These are phyloP conservation scores for Sphaerobolus stellatus DNA, from an alignment of 1,284 basidiomycete genomes.

Conservation along the genomic window DNA sequence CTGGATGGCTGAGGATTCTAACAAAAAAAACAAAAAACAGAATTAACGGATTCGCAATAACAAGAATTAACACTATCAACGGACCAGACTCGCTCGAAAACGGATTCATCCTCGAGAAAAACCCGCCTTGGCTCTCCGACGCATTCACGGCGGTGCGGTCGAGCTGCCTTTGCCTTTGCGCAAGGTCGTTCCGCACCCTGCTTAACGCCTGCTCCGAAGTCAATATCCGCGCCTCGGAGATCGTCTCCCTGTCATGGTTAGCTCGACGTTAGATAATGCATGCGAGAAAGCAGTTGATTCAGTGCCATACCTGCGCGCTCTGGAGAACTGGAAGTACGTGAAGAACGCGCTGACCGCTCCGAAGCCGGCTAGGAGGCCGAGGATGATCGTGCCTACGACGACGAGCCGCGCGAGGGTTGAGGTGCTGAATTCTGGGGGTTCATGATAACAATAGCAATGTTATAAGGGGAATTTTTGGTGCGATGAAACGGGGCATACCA, in stretches of 20 bases:
- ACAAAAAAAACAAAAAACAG: constrained; percentile 15
- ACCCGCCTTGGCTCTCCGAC: constrained; percentile 14
- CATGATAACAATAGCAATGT: constrained; percentile 19
- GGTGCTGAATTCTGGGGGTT: constrained; percentile 44
- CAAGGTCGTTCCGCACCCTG: constrained; percentile 53
- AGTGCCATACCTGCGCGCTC: constrained; percentile 5
- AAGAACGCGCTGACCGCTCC: constrained; percentile 56
- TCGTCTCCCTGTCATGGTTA: constrained; percentile 14
- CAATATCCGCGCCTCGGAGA: constrained; percentile 48
- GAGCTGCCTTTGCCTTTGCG: constrained; percentile 37
- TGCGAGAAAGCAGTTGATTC: neutral
- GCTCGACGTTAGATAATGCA: neutral
- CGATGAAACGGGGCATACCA: neutral
- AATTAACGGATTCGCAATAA: neutral
- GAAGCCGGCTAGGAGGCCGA: constrained; percentile 72
- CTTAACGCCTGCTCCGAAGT: constrained; percentile 49
- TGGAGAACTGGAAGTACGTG: constrained; percentile 8
- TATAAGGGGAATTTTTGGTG: neutral
- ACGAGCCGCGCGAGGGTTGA: constrained; percentile 60
- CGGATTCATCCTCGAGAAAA: constrained; percentile 23
- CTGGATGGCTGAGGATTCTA: constrained; percentile 34
- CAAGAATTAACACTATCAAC: neutral
- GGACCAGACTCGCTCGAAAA: constrained; percentile 18
- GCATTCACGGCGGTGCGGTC: constrained; percentile 34
- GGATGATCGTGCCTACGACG: constrained; percentile 70